A percentile compares a stretch with the other conserved stretches of the same genome.
phyloP scores from a whole-genome alignment of 1,139 yeast genomes.

The Blastobotrys capitulatus region DNA sequence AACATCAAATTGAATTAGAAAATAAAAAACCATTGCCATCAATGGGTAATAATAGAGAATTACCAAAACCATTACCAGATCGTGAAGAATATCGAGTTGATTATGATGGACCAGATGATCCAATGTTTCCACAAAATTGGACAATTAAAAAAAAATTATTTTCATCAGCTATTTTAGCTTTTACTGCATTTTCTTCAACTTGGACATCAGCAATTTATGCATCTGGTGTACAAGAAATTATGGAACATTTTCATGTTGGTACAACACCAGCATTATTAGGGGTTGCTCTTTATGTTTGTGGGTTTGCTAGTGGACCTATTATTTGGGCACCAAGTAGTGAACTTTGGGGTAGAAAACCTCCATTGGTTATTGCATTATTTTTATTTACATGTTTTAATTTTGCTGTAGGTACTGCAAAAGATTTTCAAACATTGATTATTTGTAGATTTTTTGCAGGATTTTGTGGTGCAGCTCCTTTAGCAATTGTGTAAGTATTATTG shows the following conservation, averaged over 20 bases:
- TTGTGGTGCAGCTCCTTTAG: conserved; percentile 60
- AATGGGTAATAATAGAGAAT: conserved; percentile 44
- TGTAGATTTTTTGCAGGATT: conserved; percentile 67
- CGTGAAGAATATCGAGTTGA: conserved; percentile 45
- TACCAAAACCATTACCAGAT: conserved; percentile 46
- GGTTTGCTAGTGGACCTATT: conserved; percentile 83
- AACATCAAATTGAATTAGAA: background rate
- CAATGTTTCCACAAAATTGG: conserved; percentile 47
- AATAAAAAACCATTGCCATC: conserved; percentile 5
- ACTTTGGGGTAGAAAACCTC: conserved; percentile 60
- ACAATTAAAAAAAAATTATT: conserved; percentile 33
- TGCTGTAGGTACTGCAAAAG: conserved; percentile 67
- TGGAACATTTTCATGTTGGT: conserved; percentile 29
- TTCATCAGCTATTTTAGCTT: conserved; percentile 34
- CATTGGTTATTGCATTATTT: conserved; percentile 50
- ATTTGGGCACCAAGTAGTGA: conserved; percentile 80
- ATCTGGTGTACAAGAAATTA: conserved; percentile 31
- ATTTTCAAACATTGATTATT: conserved; percentile 63
- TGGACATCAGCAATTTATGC: conserved; percentile 43
- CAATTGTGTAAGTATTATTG: conserved; percentile 43
- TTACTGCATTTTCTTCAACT: conserved; percentile 36
- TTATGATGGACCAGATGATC: conserved; percentile 49
- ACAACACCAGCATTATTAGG: conserved; percentile 41
- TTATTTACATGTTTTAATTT: conserved; percentile 57
- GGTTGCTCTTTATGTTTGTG: conserved; percentile 65